A percentile compares a stretch with the other conserved stretches of the same genome.
These are phyloP conservation scores for Diplocarpon rosae DNA, from an alignment of 2,329 filamentous ascomycete species.

Conservation along the genomic window DNA sequence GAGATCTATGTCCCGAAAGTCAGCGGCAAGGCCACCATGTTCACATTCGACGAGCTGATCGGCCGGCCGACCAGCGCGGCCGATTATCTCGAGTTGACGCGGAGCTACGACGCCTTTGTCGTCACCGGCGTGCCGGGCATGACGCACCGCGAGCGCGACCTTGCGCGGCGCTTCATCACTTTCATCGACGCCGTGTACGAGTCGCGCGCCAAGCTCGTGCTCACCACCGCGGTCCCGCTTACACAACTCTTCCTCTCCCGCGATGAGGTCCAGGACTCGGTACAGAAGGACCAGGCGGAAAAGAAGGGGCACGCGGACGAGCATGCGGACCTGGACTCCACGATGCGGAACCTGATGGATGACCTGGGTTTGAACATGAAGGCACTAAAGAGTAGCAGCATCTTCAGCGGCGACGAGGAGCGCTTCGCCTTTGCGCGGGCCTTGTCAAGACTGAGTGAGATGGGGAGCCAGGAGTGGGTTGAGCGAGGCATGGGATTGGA, in stretches of 20 bases:
- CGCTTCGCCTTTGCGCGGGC: constrained; percentile 91
- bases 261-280: constrained; percentile 52
- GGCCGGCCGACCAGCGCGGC: constrained; percentile 81
- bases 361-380: constrained; percentile 77
- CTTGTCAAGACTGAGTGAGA: constrained; percentile 73
- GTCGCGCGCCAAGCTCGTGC: constrained; percentile 79
- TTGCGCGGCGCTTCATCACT: constrained; percentile 89
- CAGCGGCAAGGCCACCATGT: constrained; percentile 79
- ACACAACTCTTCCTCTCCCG: constrained; percentile 75
- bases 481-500: constrained; percentile 55
- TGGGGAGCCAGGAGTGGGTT: constrained; percentile 93
- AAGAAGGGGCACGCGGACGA: constrained; percentile 30
- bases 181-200: constrained; percentile 98
- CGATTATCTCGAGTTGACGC: constrained; percentile 86
- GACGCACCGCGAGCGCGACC: constrained; percentile 75
- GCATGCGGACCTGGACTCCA: constrained; percentile 42
- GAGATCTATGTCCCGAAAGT: constrained; percentile 80
- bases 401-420: constrained; percentile 94
- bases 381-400: constrained; percentile 70
- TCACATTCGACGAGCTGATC: constrained; percentile 88
- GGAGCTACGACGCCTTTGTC: constrained; percentile 85
- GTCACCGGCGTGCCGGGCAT: constrained; percentile 87
- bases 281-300: constrained; percentile 35
- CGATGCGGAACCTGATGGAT: constrained; percentile 74
- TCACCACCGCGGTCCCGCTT: constrained; percentile 80